Percentiles rank a stretch among this genome's conserved stretches.
Evolutionary conservation across 805 yeast genomes (phyloP).

Genomic region (Schwanniomyces occidentalis): DNA sequence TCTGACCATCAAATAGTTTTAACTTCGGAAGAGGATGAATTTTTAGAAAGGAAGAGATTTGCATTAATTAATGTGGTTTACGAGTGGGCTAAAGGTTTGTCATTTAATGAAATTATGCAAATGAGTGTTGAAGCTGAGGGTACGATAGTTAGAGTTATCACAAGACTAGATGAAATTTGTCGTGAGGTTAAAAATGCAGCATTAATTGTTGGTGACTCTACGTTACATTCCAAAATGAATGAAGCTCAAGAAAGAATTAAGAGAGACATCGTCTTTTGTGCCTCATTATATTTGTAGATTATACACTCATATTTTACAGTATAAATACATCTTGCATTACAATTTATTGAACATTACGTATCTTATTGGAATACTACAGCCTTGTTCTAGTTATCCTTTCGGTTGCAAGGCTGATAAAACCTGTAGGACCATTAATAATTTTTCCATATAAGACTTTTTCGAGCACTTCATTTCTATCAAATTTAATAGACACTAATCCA

Average conservation of each 20-base stretch:
- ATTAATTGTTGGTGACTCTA: conserved; percentile 88
- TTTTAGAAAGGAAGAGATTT: conserved; percentile 79
- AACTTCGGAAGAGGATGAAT: conserved; percentile 83
- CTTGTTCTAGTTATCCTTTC: conserved; percentile 4
- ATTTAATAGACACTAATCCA: conserved; percentile 33
- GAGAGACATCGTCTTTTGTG: conserved; percentile 96
- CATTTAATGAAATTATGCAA: conserved; percentile 88
- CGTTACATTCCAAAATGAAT: conserved; percentile 84
- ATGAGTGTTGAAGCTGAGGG: conserved; percentile 93
- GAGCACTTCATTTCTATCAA: conserved; percentile 22
- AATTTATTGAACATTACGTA: not conserved
- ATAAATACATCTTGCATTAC: conserved; percentile 1
- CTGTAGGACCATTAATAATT: conserved; percentile 28
- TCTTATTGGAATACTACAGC: not conserved
- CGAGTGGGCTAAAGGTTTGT: conserved; percentile 95
- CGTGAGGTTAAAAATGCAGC: conserved; percentile 94
- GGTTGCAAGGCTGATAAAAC: conserved; percentile 26
- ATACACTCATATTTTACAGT: conserved; percentile 2
- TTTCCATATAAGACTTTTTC: conserved; percentile 20
- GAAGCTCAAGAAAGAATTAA: conserved; percentile 93
- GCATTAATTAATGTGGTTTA: conserved; percentile 91
- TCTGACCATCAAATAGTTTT: conserved; percentile 68
- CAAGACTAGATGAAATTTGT: conserved; percentile 91
- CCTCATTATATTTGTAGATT: conserved; percentile 75
- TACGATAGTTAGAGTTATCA: conserved; percentile 92